These are phyloP conservation scores for Candida chauliodis DNA, from an alignment of 805 yeast genomes.

Conservation along the genomic window DNA sequence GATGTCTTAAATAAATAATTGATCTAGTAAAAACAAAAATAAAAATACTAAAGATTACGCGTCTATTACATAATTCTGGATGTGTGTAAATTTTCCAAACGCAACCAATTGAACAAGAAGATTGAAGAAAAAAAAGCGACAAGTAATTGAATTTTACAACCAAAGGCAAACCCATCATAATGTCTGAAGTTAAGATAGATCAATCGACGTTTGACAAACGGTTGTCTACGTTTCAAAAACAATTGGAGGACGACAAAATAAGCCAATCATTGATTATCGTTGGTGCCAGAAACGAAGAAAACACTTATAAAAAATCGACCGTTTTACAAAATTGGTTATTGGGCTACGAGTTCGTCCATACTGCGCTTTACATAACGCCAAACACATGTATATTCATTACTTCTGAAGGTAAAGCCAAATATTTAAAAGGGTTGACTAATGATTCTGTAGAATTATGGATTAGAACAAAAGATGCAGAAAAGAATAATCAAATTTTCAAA, in stretches of 20 bases:
- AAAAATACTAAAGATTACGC: not conserved
- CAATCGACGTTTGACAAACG: constrained; percentile 50
- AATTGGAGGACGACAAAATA: constrained; percentile 21
- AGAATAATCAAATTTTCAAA: constrained; percentile 63
- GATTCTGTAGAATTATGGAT: constrained; percentile 51
- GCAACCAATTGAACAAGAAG: not conserved
- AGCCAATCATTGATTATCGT: constrained; percentile 53
- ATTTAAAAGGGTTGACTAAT: constrained; percentile 59
- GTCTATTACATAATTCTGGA: constrained; percentile 1
- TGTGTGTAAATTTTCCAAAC: not conserved
- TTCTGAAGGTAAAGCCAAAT: constrained; percentile 79
- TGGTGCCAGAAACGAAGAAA: constrained; percentile 84
- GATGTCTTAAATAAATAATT: not conserved
- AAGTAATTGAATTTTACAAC: not conserved
- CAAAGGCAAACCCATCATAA: constrained; percentile 15
- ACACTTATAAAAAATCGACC: constrained; percentile 85
- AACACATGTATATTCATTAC: constrained; percentile 66
- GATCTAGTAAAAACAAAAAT: not conserved
- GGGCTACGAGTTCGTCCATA: constrained; percentile 95
- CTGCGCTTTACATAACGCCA: constrained; percentile 63
- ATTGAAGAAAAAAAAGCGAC: constrained; percentile 1
- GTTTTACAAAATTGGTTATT: constrained; percentile 86
- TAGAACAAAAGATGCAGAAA: constrained; percentile 77
- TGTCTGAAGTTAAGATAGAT: constrained; percentile 62
- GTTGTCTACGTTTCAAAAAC: constrained; percentile 38